Evolutionary conservation across 2,329 filamentous ascomycete genomes (phyloP).

Genomic region (Cercospora sp.): DNA sequence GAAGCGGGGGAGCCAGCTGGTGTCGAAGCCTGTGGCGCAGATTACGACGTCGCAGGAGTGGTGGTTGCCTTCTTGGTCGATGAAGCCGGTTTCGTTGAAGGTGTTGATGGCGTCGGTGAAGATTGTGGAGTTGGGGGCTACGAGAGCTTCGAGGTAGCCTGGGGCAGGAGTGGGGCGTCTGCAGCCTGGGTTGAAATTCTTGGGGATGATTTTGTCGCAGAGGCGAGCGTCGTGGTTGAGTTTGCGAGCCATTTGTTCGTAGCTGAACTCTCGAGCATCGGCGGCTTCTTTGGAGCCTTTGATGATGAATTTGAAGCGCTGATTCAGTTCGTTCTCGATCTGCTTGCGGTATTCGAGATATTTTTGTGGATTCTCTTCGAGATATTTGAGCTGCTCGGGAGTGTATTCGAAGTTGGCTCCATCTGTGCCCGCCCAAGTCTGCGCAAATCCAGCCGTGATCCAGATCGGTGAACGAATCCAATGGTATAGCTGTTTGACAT

Average conservation of each 20-base stretch:
- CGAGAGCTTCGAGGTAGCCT: conserved; percentile 46
- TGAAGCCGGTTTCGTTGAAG: conserved; percentile 38
- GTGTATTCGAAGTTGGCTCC: conserved; percentile 52
- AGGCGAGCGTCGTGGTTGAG: conserved; percentile 44
- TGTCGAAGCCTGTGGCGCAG: conserved; percentile 44
- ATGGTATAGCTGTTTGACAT: conserved; percentile 43
- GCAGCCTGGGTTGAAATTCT: conserved; percentile 47
- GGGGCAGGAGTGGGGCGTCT: conserved; percentile 45
- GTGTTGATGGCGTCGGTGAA: conserved; percentile 38
- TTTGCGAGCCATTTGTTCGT: conserved; percentile 45
- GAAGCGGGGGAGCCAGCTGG: conserved; percentile 39
- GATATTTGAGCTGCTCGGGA: conserved; percentile 43
- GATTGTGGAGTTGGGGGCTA: conserved; percentile 37
- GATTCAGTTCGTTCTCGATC: conserved; percentile 54
- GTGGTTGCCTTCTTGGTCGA: conserved; percentile 35
- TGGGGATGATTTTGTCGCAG: conserved; percentile 49
- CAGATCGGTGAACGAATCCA: conserved; percentile 49
- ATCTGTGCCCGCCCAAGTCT: conserved; percentile 49
- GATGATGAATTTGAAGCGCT: conserved; percentile 56
- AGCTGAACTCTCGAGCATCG: conserved; percentile 44
- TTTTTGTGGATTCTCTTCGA: conserved; percentile 45
- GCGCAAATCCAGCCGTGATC: conserved; percentile 52
- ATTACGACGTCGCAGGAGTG: conserved; percentile 41
- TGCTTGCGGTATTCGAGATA: conserved; percentile 52
- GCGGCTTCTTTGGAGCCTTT: conserved; percentile 51